Evolutionary conservation across 2,329 filamentous ascomycete species (phyloP), one percentile per base, ranked within the genome.

Genomic region (Calonectria pseudoreteaudii): DNA sequence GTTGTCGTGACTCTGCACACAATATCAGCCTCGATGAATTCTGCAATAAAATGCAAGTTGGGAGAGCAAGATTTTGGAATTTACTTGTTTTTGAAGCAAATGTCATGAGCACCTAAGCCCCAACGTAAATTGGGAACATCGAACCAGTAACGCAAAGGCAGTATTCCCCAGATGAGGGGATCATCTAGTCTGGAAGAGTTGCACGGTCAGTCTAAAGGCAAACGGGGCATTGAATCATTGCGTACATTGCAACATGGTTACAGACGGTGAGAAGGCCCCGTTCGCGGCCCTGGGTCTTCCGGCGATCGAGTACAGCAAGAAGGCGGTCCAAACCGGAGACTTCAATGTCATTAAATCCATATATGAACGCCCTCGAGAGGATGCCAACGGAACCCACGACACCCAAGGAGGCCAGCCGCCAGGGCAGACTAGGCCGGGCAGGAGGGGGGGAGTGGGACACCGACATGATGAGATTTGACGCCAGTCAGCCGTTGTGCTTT

Each of bases 21-120:
- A 47, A 28, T 38, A 62, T 56, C 38, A 62, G 56, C 36, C 14
- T 41, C 6, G 14, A 8, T 26, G 14, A 16, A 26, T 30, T 60
- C 26, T 18, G 38, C 28, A 36, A 34, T 16, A 62, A 58, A 26
- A 23, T 26, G n/a, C 30, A 26, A 44, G 9, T 56, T 11, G 65
- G 50, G 50, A 34, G 18, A 30, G 31, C 50, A 16, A 26, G 47
- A 18, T 7, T 23, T 31, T 30, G 41, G 68, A 16, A 79, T 88
- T 75, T 86, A 97, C 95, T 91, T 93, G 82, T 95, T 96, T 80
- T 93, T 93, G 84, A 97, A 99, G 86, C 96, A 98, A 74, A 99
- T 96, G 84, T 99, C 97, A 83, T 98, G 95, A 80, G 95, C 97
- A 30, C 95, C 97, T 69, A 99, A 90, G 13, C 93, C 92, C 95